Percentiles rank a stretch among this genome's conserved stretches.
These are phyloP conservation scores for Colletotrichum coccodes DNA, from an alignment of 2,329 filamentous ascomycete genomes.

Conservation along the genomic window DNA sequence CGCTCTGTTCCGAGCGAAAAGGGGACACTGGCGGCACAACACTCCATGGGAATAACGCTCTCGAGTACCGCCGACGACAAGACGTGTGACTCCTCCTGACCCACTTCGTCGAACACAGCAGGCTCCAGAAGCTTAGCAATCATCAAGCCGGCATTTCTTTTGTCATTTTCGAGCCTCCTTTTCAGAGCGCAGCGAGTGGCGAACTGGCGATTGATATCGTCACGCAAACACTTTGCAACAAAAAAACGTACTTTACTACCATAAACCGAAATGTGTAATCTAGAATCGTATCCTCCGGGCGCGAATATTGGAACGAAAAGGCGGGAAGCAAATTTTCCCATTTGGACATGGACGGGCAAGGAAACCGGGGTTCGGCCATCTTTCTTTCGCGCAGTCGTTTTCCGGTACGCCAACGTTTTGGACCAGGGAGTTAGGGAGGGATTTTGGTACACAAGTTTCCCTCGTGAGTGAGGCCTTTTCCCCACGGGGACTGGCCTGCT, in stretches of 20 bases:
- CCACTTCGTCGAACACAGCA: neutral
- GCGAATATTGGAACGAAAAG: conserved; percentile 25
- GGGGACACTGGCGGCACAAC: neutral
- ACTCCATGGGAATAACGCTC: neutral
- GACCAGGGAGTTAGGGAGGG: conserved; percentile 22
- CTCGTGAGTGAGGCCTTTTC: conserved; percentile 10
- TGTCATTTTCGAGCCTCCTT: conserved; percentile 30
- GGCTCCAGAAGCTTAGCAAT: conserved; percentile 5
- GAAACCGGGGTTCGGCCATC: conserved; percentile 23
- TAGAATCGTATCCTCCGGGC: conserved; percentile 31
- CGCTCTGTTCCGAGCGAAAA: neutral
- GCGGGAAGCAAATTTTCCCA: neutral
- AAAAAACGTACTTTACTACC: conserved; percentile 35
- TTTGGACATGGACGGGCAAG: conserved; percentile 27
- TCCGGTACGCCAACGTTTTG: conserved; percentile 1
- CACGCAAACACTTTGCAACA: conserved; percentile 9
- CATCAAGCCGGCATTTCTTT: conserved; percentile 30
- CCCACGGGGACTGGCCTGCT: conserved; percentile 3
- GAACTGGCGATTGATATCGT: conserved; percentile 18
- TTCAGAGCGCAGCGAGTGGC: conserved; percentile 27
- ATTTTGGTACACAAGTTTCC: conserved; percentile 10
- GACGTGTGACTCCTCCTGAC: neutral
- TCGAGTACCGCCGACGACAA: neutral
- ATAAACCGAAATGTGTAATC: conserved; percentile 49
- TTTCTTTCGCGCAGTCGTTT: conserved; percentile 18